Evolutionary conservation across 2,329 filamentous ascomycete species (phyloP), one percentile per base, ranked within the genome.

Genomic region (Aureobasidium musti): DNA sequence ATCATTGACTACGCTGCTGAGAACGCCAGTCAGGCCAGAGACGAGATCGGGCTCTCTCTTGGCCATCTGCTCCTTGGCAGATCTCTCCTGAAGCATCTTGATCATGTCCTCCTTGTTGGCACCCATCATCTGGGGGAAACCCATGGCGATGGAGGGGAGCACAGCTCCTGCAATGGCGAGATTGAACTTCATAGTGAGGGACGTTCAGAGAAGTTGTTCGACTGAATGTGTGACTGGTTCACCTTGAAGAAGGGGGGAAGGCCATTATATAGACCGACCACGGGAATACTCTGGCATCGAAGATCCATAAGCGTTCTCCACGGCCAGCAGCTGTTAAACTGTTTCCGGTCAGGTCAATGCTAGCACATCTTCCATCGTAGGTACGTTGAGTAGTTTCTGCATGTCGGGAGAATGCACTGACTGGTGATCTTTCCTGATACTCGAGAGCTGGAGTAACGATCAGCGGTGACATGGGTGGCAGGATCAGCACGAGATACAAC

Each of bases 91-190:
- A 14, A 66, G 52, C 52, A 59, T 57, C 11, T 49, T 39, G 23
- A 59, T 5, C 28, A 66, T 47, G 13, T 66, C 52, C 33, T 66
- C 53, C 39, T 52, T 66, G 47, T 23, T 33, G 21, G 17, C 60
- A 23, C 63, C 63, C 43, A 57, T 57, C 53, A 66, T 59, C 33
- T 57, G 50, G 17, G 63, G 63, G 41, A 59, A 66, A 21, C 52
- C 63, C 30, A 66, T 21, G 17, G 43, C 63, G 14, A 66, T 17
- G 43, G 52, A 45, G 6, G 63, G 63, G 52, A 66, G 43, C 50
- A 65, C 37, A 14, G 63, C 63, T 45, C 37, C 63, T 23, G 63
- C 53, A 23, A 66, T 45, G 28, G 53, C 53, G 43, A 49, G 30
- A 23, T 59, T 56, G 45, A 57, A 66, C 53, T 59, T 66, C 63